Evolutionary conservation across 2,329 filamentous ascomycete species (phyloP), one percentile per base, ranked within the genome.

Genomic region (Fusarium hostae): DNA sequence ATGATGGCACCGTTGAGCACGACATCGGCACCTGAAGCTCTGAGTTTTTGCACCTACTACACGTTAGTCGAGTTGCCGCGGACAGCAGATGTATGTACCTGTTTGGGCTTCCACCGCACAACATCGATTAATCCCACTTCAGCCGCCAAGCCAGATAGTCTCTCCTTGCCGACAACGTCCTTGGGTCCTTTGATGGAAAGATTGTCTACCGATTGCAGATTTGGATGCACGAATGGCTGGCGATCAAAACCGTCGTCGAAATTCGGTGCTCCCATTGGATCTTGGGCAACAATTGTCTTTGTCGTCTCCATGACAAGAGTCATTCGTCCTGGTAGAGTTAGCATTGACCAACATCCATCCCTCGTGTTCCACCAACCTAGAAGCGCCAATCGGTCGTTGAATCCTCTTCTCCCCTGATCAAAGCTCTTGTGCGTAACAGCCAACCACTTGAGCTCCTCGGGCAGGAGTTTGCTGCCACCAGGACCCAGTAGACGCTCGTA

Each of bases 361-460:
- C 5, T 43, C 22, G 9, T 18, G 28, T 22, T 16, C 24, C 28
- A 76, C 83, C 50, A 88, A 97, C 94, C 95, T 59, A 97, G 85
- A 78, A 93, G 94, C n/a, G 94, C 93, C 81, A 99, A 85, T 70
- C 94, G 89, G 78, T 98, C 95, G 81, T 99, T 99, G 84, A 95
- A 97, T 2, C 95, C 95, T 85, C 95, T 91, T 78, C 94, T 87
- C 57, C 95, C 96, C 79, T 98, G 94, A 80, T 99, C 95, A 79
- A 97, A 98, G 82, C 94, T 98, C 88, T 98, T 98, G 82, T 98
- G 96, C 73, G 96, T 99, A 61, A 99, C 89, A 34, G 95, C 95
- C 78, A 98, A 85, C 96, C 96, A 99, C 84, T 98, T 98, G 69
- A 96, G 86, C 83, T 99, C 95, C 20, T 98, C 95, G 4, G 92